A percentile compares a stretch with the other conserved stretches of the same genome.
Conservation (phyloP, 2,329 filamentous ascomycete species). For the Xylaria sp. region DNA sequence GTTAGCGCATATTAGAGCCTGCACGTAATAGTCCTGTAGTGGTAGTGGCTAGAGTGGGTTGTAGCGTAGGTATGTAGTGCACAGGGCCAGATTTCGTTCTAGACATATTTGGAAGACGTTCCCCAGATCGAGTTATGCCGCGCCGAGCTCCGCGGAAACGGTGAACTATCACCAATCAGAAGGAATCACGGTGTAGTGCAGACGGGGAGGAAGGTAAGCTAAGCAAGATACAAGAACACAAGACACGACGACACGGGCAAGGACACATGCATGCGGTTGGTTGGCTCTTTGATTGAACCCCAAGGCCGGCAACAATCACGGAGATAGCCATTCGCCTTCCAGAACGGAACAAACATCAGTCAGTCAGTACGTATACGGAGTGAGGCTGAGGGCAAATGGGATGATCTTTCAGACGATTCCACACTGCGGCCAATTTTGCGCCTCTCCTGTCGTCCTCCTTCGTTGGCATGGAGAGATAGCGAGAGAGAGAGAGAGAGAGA, state of each 20-base stretch:
- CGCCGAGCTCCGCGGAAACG: conserved; percentile 28
- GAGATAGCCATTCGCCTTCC: conserved; percentile 25
- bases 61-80: neutral
- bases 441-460: neutral
- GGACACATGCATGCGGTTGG: conserved; percentile 43
- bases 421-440: conserved; percentile 29
- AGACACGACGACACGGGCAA: conserved; percentile 17
- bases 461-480: conserved; percentile 7
- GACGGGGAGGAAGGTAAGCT: conserved; percentile 4
- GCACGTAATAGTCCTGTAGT: conserved; percentile 21
- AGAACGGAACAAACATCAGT: conserved; percentile 30
- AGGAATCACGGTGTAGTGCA: conserved; percentile 35
- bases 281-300: conserved; percentile 33
- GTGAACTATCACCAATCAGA: conserved; percentile 39
- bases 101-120: conserved; percentile 33
- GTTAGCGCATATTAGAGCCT: conserved; percentile 10
- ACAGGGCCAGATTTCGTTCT: conserved; percentile 26
- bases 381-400: conserved; percentile 43
- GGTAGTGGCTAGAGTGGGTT: conserved; percentile 12
- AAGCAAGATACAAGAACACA: conserved; percentile 35
- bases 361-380: conserved; percentile 30
- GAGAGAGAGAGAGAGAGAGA: too few relatives aligned
- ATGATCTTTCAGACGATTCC: conserved; percentile 39
- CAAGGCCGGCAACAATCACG: conserved; percentile 27
- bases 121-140: conserved; percentile 32